Conservation (phyloP, 2,329 filamentous ascomycete species). For the Aureobasidium subglaciale region DNA sequence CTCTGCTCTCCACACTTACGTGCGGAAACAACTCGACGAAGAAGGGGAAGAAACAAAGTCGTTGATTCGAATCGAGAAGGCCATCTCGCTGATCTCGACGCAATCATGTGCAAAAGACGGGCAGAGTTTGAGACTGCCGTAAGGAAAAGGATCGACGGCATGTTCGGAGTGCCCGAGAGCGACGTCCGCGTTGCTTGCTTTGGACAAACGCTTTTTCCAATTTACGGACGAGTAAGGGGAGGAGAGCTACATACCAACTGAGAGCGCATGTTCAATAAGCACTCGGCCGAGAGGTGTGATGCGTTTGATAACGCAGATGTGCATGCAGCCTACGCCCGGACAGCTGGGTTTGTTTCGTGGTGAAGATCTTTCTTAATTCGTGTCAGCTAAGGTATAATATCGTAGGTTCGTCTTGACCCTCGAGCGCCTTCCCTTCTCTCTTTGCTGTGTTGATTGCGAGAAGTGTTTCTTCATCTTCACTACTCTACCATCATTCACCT, state of each 20-base stretch:
- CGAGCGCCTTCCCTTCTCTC: not conserved
- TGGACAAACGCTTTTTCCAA: not conserved
- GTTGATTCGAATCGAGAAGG: not conserved
- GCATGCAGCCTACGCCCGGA: not conserved
- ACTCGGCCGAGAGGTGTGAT: not conserved
- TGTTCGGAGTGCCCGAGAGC: conserved; percentile 2
- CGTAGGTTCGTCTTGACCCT: not conserved
- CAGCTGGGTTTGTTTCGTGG: not conserved
- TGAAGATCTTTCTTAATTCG: not conserved
- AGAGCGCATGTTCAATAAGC: not conserved
- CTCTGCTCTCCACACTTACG: not conserved
- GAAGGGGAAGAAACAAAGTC: not conserved
- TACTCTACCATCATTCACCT: not conserved
- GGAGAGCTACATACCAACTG: not conserved
- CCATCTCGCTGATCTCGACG: not conserved
- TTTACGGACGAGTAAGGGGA: not conserved
- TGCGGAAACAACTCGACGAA: not conserved
- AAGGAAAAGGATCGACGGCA: not conserved
- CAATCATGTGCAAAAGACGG: not conserved
- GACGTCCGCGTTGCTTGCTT: not conserved
- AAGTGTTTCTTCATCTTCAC: not conserved
- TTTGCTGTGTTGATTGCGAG: not conserved
- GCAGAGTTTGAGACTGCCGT: not conserved
- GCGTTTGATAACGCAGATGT: not conserved
- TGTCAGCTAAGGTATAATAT: not conserved